phyloP scores from a whole-genome alignment of 352 stramenopile species.

The Blastocystis sp. region DNA sequence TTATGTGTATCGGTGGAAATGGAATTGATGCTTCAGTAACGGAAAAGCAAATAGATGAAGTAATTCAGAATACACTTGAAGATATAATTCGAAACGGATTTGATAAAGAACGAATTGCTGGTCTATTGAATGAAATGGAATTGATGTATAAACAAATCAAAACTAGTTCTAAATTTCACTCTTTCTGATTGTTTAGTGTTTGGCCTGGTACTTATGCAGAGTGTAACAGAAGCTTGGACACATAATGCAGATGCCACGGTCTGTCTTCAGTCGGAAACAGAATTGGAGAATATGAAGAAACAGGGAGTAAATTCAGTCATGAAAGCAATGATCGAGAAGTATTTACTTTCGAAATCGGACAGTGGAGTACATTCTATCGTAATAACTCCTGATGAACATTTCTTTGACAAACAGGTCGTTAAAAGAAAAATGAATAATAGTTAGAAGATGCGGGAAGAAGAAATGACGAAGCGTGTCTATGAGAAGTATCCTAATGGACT shows the following conservation, averaged over 20 bases:
- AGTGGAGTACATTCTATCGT: conserved; percentile 7
- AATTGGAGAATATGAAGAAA: conserved; percentile 21
- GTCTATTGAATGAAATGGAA: conserved; percentile 39
- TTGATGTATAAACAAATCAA: conserved; percentile 37
- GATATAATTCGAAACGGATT: conserved; percentile 33
- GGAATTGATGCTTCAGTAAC: not conserved
- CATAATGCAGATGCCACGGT: conserved; percentile 23
- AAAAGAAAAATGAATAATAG: not conserved
- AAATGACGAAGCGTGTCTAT: not conserved
- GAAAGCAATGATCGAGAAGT: conserved; percentile 60
- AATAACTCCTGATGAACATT: not conserved
- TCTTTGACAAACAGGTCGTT: conserved; percentile 37
- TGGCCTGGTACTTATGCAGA: conserved; percentile 47
- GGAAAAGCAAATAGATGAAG: not conserved
- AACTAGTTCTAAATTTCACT: not conserved
- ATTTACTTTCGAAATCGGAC: not conserved
- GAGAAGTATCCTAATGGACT: not conserved
- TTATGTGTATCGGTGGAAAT: conserved; percentile 25
- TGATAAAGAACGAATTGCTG: conserved; percentile 33
- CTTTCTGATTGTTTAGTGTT: not conserved
- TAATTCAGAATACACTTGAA: conserved; percentile 38
- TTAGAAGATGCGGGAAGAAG: conserved; percentile 13
- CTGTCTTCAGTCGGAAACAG: conserved; percentile 30
- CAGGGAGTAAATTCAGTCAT: conserved; percentile 58
- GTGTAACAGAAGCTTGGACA: conserved; percentile 47